phyloP scores from a whole-genome alignment of 441 rosid genomes.

The Gossypium davidsonii region DNA sequence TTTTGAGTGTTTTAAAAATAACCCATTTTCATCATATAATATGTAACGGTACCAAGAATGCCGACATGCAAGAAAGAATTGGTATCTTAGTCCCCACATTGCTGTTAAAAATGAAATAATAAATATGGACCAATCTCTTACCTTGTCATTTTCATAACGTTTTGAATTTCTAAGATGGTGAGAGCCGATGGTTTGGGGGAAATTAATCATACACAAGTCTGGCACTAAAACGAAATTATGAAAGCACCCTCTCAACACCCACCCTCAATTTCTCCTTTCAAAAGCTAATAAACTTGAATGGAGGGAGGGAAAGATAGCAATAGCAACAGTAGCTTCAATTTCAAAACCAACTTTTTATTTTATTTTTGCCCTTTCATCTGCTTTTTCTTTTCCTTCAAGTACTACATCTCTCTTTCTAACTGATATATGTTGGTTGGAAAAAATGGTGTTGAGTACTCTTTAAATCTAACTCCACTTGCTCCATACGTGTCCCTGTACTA shows the following conservation, averaged over 20 bases:
- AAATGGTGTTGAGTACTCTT: constrained; percentile 38
- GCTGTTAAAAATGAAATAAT: not conserved
- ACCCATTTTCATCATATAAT: not conserved
- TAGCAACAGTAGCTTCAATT: not conserved
- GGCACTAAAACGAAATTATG: constrained; percentile 12
- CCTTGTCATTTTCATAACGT: constrained; percentile 19
- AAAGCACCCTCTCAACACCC: constrained; percentile 48
- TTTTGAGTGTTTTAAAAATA: not conserved
- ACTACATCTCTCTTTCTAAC: constrained; percentile 27
- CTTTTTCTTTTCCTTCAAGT: constrained; percentile 50
- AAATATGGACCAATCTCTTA: not conserved
- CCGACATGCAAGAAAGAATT: not conserved
- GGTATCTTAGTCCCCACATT: not conserved
- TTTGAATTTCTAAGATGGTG: not conserved
- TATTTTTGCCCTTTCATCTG: constrained; percentile 1
- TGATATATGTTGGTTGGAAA: constrained; percentile 37
- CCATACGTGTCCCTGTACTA: constrained; percentile 31
- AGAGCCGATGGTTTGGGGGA: not conserved
- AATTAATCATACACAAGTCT: not conserved
- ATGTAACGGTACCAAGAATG: not conserved
- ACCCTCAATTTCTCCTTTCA: constrained; percentile 2
- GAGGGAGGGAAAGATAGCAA: not conserved
- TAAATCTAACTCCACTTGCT: constrained; percentile 39
- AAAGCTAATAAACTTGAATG: not conserved
- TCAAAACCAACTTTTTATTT: constrained; percentile 25